These are phyloP conservation scores for Tulasnella sp. DNA, from an alignment of 768 basidiomycete genomes.

Conservation along the genomic window DNA sequence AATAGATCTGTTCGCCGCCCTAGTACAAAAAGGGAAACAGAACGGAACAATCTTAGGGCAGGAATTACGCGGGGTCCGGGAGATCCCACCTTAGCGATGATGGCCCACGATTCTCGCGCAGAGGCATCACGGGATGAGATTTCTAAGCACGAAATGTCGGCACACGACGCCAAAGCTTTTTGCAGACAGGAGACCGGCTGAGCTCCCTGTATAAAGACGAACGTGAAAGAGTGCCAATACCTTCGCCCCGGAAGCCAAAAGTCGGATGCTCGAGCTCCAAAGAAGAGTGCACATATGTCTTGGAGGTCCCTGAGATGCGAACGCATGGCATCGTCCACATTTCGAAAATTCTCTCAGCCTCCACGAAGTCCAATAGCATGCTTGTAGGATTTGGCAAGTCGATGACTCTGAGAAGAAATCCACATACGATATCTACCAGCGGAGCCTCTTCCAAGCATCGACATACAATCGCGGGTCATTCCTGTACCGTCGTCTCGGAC, in stretches of 20 bases:
- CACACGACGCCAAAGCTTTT: slow-evolving; percentile 72
- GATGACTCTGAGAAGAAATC: background rate
- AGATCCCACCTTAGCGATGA: slow-evolving; percentile 58
- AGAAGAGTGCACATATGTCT: slow-evolving; percentile 43
- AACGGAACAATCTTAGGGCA: background rate
- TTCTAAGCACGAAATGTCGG: slow-evolving; percentile 68
- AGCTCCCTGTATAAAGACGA: background rate
- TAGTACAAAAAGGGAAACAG: slow-evolving; percentile 22
- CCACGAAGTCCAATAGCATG: background rate
- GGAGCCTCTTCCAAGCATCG: slow-evolving; percentile 43
- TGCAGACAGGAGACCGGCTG: background rate
- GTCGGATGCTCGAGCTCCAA: slow-evolving; percentile 40
- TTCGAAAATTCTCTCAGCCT: background rate
- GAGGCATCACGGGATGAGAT: slow-evolving; percentile 61
- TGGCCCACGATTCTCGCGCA: slow-evolving; percentile 57
- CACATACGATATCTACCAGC: slow-evolving; percentile 44
- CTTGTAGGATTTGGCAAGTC: background rate
- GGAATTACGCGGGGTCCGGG: background rate
- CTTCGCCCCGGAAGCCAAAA: slow-evolving; percentile 93
- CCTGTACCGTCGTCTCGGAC: slow-evolving; percentile 80
- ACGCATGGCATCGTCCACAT: background rate
- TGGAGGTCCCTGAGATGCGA: slow-evolving; percentile 51
- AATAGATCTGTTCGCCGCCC: slow-evolving; percentile 57
- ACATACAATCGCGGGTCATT: slow-evolving; percentile 50
- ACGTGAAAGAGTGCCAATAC: slow-evolving; percentile 27